Base-by-base conservation (phyloP, 768 basidiomycete genomes). In the Hericium erinaceus region DNA sequence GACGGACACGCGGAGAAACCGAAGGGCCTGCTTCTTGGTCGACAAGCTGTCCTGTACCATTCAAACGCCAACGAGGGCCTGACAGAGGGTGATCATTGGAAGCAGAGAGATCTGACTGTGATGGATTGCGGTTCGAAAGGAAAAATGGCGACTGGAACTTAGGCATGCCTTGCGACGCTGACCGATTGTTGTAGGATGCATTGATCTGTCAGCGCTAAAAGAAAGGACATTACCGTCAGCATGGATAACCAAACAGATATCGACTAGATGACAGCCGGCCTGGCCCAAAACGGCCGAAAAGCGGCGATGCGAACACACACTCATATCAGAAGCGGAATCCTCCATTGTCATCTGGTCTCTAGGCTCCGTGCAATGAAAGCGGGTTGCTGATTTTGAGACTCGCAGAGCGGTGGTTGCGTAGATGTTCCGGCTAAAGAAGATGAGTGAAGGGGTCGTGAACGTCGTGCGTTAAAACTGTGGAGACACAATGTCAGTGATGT, bases 381-480 rank as follows among this genome's bases (percentile, higher is more conserved):
- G 69, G 65, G 57, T 68, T 68, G 56, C 50, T 26, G 58, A 20
- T 59, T 57, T 56, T 61, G 66, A 52, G 54, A 22, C 65, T 66
- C 70, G 72, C 56, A 72, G 67, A 40, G 73, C 67, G 55, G 70
- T 64, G 57, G 73, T 54, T 46, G 61, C 41, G 50, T 61, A 73
- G 67, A 68, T 72, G 70, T 57, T 70, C 62, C 62, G 59, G 60
- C 54, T 60, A 66, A 60, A 65, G 65, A 65, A 67, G 73, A 75
- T 61, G 79, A 74, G 74, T 64, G 64, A 57, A 75, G 68, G 66
- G 44, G 79, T 72, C 77, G 81, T 78, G 73, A 77, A 79, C 77
- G 74, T 80, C 78, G 79, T 80, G 81, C 84, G 87, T 87, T 61
- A 80, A 33, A 80, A 80, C 81, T 80, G 53, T 40, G 18, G 56